Base-by-base conservation (phyloP, 768 basidiomycete genomes). In the Glaciozyma antarctica region DNA sequence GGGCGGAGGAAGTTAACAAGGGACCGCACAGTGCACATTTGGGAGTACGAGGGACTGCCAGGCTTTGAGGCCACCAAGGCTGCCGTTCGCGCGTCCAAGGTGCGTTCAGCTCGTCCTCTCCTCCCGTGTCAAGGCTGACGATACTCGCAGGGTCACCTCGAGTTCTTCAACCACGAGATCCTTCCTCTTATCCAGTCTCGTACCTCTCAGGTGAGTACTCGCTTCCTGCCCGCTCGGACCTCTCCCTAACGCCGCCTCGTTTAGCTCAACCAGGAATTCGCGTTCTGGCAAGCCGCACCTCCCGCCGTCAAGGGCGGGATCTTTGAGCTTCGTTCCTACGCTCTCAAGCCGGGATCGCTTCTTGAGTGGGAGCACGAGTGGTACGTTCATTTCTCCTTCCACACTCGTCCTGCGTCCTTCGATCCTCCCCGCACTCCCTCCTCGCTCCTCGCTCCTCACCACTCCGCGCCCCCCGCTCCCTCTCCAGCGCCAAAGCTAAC, bases 281-380 rank as follows among this genome's bases (percentile, higher is more conserved):
- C 89, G 2, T 94, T 97, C 79, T 85, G 93, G 75, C 90, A 92
- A 9, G 89, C 91, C 2, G 83, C 88, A 24, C 90, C 92, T 43
- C 92, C 93, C 8, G 86, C 82, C 70, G 63, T 53, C 28, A 81
- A 84, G 7, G 94, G 93, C 9, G 94, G 95, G 8, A 80, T 99
- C 54, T 99, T 95, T 75, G 95, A 99, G 78, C 80, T 98, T 72
- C 82, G 95, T 72, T 85, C 82, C 45, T 99, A 99, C 78, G 45
- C 85, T 85, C 75, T 76, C 45, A 85, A 86, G 72, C 89, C 94
- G 6, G 95, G 95, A 12, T 85, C 87, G 10, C 80, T 98, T 60
- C 78, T 98, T 61, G 92, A 98, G 73, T 98, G 95, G 95, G 95
- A 98, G 75, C 81, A 84, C 62, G 82, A 90, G 66, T 98, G 95